Base-by-base conservation (phyloP, 2,329 filamentous ascomycete species). In the Stachybotrys chlorohalonatus region DNA sequence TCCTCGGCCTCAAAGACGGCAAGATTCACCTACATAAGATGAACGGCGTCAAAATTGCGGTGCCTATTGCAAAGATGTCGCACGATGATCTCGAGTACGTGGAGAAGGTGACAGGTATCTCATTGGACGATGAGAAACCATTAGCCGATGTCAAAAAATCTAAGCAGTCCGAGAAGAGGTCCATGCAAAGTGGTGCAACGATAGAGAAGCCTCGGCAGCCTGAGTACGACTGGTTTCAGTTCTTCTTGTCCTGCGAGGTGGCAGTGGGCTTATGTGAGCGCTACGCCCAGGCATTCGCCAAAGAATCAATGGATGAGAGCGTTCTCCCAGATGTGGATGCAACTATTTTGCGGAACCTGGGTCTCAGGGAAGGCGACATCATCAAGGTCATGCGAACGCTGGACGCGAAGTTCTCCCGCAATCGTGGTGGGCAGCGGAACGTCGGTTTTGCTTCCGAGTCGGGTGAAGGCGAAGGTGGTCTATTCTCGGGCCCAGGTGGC, bases 201-300 rank as follows among this genome's bases (percentile, higher is more conserved):
- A 74, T 90, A 36, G 79, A 87, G 60, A 73, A 76, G 50, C 69
- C 73, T 24, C 76, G 79, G 64, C 86, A 85, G 69, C 78, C 87
- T 1, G 86, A 94, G 51, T 95, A 97, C 68, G 94, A 99, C 69
- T 99, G 94, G 94, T 99, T 99, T 66, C 91, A 96, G 67, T 97
- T 99, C 75, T 99, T 99, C 78, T 75, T 99, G 47, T 85, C 86
- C 59, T 95, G 91, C 68, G 93, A 95, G 50, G 90, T 97, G 63
- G 87, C 91, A 49, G 89, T 93, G 51, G 90, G 95, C 56, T 85
- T 96, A 49, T 99, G 94, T 70, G 93, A 97, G 72, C 83, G 94
- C 54, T 99, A 99, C 66, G 86, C 92, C 1, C 89, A 91, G 65
- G 90, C 90, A 2, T 99, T 99, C 66, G 71, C 83, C 51, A 86